phyloP scores from a whole-genome alignment of 768 basidiomycete genomes.

The Tylopilus sp. region DNA sequence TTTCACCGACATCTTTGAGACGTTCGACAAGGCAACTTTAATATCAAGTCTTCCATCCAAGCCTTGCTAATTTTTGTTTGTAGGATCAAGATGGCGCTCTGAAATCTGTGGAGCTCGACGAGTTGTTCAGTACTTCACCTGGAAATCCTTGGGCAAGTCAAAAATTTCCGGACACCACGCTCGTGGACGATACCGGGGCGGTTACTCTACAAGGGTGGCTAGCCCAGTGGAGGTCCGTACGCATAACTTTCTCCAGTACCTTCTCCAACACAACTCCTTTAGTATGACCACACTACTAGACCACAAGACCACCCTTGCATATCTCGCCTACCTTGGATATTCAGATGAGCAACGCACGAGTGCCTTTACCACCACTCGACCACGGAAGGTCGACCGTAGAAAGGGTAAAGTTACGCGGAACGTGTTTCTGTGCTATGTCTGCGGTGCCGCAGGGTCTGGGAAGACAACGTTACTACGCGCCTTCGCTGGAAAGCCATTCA shows the following conservation, averaged over 20 bases:
- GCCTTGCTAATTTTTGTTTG: slow-evolving; percentile 3
- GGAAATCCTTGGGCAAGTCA: slow-evolving; percentile 96
- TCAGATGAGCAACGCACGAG: slow-evolving; percentile 73
- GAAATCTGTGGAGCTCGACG: slow-evolving; percentile 75
- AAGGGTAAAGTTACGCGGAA: slow-evolving; percentile 87
- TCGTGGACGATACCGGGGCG: slow-evolving; percentile 81
- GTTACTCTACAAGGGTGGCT: slow-evolving; percentile 98
- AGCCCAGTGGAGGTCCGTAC: slow-evolving; percentile 92
- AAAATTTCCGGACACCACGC: slow-evolving; percentile 87
- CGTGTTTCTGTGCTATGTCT: slow-evolving; percentile 90
- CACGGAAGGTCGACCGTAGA: slow-evolving; percentile 79
- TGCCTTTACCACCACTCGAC: slow-evolving; percentile 81
- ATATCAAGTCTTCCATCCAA: neutral
- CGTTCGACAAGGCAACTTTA: slow-evolving; percentile 77
- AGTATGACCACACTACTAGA: slow-evolving; percentile 99
- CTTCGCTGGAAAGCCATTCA: slow-evolving; percentile 83
- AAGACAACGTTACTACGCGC: slow-evolving; percentile 85
- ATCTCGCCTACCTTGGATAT: slow-evolving; percentile 94
- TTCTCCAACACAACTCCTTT: neutral
- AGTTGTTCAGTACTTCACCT: slow-evolving; percentile 90
- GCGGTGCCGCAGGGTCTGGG: slow-evolving; percentile 93
- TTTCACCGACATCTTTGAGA: slow-evolving; percentile 94
- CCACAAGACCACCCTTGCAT: slow-evolving; percentile 85
- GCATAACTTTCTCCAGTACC: slow-evolving; percentile 1
- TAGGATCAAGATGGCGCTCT: slow-evolving; percentile 96